Base-by-base conservation (phyloP, 2,329 filamentous ascomycete genomes). In the Colletotrichum trifolii region DNA sequence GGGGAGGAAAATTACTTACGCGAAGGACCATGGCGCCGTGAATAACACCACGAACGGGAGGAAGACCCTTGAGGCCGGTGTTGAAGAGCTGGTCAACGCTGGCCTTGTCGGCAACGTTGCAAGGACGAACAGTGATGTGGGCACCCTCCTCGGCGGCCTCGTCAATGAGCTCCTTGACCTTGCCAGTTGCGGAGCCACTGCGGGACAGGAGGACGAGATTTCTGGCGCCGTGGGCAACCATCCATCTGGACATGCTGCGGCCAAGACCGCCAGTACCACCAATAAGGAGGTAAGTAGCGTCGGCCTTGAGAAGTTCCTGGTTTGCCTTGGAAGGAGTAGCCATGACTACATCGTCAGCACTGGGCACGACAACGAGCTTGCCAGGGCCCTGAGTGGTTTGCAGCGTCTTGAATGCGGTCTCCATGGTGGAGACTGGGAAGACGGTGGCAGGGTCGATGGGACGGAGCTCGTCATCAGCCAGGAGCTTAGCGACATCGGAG, bases 211-310 rank as follows among this genome's bases (percentile, higher is more conserved):
- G 76, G 0, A 83, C 78, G 15, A 87, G 71, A 64, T 81, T 77
- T 9, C 77, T 75, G 6, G 83, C 84, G 2, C 84, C 84, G 13
- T 79, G 78, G 46, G 74, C 73, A 7, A 81, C 76, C 81, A 86
- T 83, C 78, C 82, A 81, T 7, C 76, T 76, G 10, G 81, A 74
- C 71, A 86, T 80, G 62, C 80, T 82, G 43, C 81, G 77, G 6
- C 83, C 83, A 10, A 86, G 75, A 33, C 82, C 83, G 39, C 83
- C 83, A 0, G 82, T 82, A n/a, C 83, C 82, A 12, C 84, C 83
- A 15, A 85, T 78, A 42, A 86, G 76, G 53, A 86, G 72, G 69
- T 86, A 86, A 0, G 82, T 81, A 3, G 78, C 80, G 63, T 84
- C 76, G 2, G 70, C 56, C 47, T 75, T 76, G 8, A 84, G 72